Percentiles rank a stretch among this genome's conserved stretches.
Conservation (phyloP, 805 yeast genomes). For the Saturnispora gosingensis region DNA sequence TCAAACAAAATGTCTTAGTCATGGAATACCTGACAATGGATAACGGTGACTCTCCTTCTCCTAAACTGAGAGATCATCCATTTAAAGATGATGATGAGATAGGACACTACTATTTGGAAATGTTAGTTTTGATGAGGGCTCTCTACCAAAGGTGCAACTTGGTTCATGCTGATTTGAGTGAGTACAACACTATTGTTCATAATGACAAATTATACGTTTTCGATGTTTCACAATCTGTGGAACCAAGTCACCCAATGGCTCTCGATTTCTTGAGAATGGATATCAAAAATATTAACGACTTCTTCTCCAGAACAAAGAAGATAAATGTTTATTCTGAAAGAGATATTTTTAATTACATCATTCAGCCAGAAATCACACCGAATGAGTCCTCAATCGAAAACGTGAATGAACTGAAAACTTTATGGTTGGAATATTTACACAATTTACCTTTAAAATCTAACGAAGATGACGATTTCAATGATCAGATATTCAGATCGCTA, state of each 20-base stretch:
- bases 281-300: slow-evolving; percentile 88
- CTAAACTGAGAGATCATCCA: slow-evolving; percentile 77
- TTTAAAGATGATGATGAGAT: slow-evolving; percentile 56
- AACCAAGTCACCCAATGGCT: slow-evolving; percentile 96
- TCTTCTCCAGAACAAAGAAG: slow-evolving; percentile 60
- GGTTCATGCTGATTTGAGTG: slow-evolving; percentile 95
- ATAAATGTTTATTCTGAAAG: slow-evolving; percentile 78
- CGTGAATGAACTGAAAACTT: background rate
- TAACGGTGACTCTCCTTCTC: slow-evolving; percentile 74
- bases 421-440: slow-evolving; percentile 29
- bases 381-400: slow-evolving; percentile 27
- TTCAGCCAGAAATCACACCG: slow-evolving; percentile 26
- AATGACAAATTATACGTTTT: slow-evolving; percentile 70
- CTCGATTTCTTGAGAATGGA: slow-evolving; percentile 95
- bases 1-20: slow-evolving; percentile 82
- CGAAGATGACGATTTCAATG: slow-evolving; percentile 50
- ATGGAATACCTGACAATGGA: slow-evolving; percentile 85
- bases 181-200: slow-evolving; percentile 86
- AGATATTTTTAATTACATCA: slow-evolving; percentile 68
- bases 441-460: slow-evolving; percentile 49
- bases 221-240: slow-evolving; percentile 96
- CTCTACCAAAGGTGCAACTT: slow-evolving; percentile 81
- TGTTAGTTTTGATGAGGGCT: slow-evolving; percentile 77
- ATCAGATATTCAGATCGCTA: slow-evolving; percentile 77
- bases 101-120: slow-evolving; percentile 59